Evolutionary conservation across 495 filamentous ascomycete genomes (phyloP), one percentile per base, ranked within the genome.

Genomic region (Lasiosphaeria hispida): DNA sequence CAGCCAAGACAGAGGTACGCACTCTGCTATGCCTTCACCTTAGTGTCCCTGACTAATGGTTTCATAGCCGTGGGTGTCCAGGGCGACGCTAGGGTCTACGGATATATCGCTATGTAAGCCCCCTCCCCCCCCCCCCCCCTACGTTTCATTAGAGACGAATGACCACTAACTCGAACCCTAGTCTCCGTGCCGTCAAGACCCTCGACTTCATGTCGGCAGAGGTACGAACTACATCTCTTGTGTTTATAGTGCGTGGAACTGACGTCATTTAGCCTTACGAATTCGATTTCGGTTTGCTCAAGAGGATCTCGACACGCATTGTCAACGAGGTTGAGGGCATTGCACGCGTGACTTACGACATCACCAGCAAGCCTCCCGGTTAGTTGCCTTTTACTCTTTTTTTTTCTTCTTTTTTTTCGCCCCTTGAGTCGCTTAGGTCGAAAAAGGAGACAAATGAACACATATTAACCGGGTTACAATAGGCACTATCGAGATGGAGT

Each of bases 251-350:
- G 30, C 7, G 11, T 17, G 8, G 13, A 1, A 38, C 41, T 52
- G 13, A 58, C 39, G 0, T 15, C 0, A 13, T 5, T 18, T 11
- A 58, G 57, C 48, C 89, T 0, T 85, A 83, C 64, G 79, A 83
- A 62, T 95, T 85, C 68, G 77, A 85, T 13, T 77, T 80, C 50
- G 78, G 80, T 10, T 88, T 96, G 63, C 72, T 95, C 51, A 81
- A 82, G 73, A 74, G 74, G 45, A 85, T 92, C n/a, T 79, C 79
- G 37, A 84, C 77, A 4, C 75, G 88, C 48, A 96, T 96, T 52
- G 82, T 89, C 41, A 96, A 96, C 70, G 90, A 96, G 73, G 90
- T 96, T 4, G 73, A 88, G 53, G 91, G 90, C 23, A 40, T 60
- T 56, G 59, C 49, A 50, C 64, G 77, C n/a, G 77, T 79, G 9